phyloP scores from a whole-genome alignment of 192 early-diverging fungal genomes.

The Coemansia sp. region DNA sequence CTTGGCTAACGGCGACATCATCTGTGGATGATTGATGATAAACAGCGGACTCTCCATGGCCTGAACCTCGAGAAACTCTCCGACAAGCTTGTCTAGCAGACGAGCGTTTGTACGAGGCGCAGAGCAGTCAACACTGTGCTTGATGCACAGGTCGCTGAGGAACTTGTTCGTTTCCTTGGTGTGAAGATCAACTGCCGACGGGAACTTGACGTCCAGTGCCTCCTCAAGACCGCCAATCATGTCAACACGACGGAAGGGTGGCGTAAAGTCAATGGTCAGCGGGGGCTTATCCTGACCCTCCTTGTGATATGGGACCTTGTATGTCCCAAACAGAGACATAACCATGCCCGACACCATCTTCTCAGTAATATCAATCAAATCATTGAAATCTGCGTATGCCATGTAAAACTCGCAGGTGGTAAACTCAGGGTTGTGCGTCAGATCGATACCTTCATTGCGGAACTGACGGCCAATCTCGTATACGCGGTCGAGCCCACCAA shows the following conservation, averaged over 20 bases:
- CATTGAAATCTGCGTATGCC: constrained; percentile 98
- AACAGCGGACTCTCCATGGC: constrained; percentile 84
- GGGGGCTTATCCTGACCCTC: constrained; percentile 75
- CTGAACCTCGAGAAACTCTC: constrained; percentile 77
- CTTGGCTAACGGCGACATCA: constrained; percentile 99
- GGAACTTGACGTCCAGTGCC: constrained; percentile 88
- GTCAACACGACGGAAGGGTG: constrained; percentile 90
- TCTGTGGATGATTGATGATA: constrained; percentile 95
- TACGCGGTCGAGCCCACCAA: constrained; percentile 97
- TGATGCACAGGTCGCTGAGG: constrained; percentile 87
- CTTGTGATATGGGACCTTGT: constrained; percentile 95
- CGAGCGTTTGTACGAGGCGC: constrained; percentile 91
- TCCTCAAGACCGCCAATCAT: constrained; percentile 95
- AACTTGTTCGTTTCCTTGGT: constrained; percentile 83
- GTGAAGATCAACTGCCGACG: constrained; percentile 77
- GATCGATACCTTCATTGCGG: constrained; percentile 97
- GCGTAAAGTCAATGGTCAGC: constrained; percentile 91
- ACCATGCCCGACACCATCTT: constrained; percentile 87
- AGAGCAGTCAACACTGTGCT: constrained; percentile 93
- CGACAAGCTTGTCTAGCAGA: constrained; percentile 93
- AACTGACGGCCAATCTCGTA: constrained; percentile 99
- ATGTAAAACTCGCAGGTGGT: constrained; percentile 99
- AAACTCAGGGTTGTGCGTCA: constrained; percentile 99
- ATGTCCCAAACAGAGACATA: constrained; percentile 83
- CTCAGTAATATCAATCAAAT: constrained; percentile 97